Base-by-base conservation (phyloP, 2,329 filamentous ascomycete genomes). In the Penicillium sp. region DNA sequence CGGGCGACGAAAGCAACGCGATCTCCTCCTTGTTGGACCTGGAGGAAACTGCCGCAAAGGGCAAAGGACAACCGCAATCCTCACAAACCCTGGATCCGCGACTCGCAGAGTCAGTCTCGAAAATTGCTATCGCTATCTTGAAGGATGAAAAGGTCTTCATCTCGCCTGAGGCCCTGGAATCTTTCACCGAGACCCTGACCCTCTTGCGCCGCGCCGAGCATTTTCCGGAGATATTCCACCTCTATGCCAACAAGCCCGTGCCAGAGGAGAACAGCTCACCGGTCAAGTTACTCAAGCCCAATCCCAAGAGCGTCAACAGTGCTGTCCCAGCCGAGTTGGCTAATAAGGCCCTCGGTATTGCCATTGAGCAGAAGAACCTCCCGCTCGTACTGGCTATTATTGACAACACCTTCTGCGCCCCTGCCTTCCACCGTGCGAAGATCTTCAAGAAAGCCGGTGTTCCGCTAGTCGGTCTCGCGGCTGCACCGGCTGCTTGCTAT, bases 211-310 rank as follows among this genome's bases (percentile, higher is more conserved):
- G 83, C 53, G 87, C 91, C 3, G 84, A 90, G 60, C 86, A 89
- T 42, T 83, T 97, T 58, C 91, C 93, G 6, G 83, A 87, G 55
- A 84, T 92, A 40, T 88, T 99, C 67, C 78, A 86, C 52, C 81
- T 97, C 49, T 97, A 93, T 71, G 90, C 90, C 45, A 84, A 84
- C 63, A 99, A 97, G 73, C 88, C 90, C 9, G 78, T 86, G 58
- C 89, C 92, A 2, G 75, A 81, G 47, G 78, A 84, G 64, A 79
- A 80, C 47, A 80, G 83, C 16, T 82, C 81, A 14, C 81, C 82
- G 8, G 77, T 90, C 48, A 75, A 76, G 58, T 90, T 86, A 67
- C 78, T 77, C 39, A 71, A 79, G 46, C 84, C 83, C 40, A 89
- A 88, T 40, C 88, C 91, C 14, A 86, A 88, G 58, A 81, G 83